Percentiles rank a stretch among this genome's conserved stretches.
Evolutionary conservation across 106 monocot genomes (phyloP).

Genomic region (Alisma plantagoaquatica): DNA sequence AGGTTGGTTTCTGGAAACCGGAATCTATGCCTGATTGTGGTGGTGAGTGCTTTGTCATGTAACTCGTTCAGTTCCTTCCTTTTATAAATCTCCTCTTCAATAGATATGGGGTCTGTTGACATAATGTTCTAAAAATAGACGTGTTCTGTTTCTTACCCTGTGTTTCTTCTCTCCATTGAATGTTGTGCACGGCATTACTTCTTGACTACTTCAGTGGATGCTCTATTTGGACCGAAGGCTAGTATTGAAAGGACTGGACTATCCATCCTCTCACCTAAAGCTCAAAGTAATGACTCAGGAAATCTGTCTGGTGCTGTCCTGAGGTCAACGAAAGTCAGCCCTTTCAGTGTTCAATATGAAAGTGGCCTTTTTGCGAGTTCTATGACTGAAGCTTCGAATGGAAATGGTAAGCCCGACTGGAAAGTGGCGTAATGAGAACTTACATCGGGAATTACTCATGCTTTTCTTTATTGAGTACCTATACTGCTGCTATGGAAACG

Average conservation of each 20-base stretch:
- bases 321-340: constrained; percentile 19
- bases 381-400: constrained; percentile 41
- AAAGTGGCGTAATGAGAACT: background rate
- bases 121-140: background rate
- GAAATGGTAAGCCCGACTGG: constrained; percentile 26
- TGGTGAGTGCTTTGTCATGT: constrained; percentile 27
- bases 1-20: constrained; percentile 57
- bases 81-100: background rate
- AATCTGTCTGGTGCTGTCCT: constrained; percentile 14
- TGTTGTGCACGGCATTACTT: background rate
- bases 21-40: constrained; percentile 26
- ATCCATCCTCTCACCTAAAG: too few species aligned
- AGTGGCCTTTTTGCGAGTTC: constrained; percentile 54
- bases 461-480: background rate
- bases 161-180: background rate
- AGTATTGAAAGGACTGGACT: too few species aligned
- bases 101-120: background rate
- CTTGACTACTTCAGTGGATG: constrained; percentile 3
- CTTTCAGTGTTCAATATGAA: constrained; percentile 21
- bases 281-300: too few species aligned
- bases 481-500: background rate
- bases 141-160: background rate
- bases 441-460: background rate
- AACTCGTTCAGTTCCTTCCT: background rate
- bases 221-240: constrained; percentile 3